phyloP scores from a whole-genome alignment of 805 yeast species.

The Candida ortonii region DNA sequence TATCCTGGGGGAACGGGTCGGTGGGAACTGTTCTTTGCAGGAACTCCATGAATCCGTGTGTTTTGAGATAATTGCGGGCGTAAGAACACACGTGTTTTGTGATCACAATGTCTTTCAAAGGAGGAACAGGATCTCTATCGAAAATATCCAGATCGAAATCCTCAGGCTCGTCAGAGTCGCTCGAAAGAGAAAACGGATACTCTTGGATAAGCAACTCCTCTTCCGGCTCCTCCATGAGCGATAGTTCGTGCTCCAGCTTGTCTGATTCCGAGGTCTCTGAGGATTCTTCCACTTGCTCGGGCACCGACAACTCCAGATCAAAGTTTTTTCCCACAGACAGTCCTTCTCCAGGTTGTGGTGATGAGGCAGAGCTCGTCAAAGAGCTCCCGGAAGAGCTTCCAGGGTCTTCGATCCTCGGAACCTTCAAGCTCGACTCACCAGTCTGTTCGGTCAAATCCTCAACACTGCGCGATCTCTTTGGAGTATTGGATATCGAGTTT shows the following conservation, averaged over 20 bases:
- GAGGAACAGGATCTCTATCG: slow-evolving; percentile 19
- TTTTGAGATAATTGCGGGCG: slow-evolving; percentile 54
- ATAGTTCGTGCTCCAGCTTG: slow-evolving; percentile 1
- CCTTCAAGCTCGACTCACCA: slow-evolving; percentile 1
- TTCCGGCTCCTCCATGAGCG: slow-evolving; percentile 1
- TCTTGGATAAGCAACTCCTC: slow-evolving; percentile 9
- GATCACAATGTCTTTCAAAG: slow-evolving; percentile 22
- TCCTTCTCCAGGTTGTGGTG: slow-evolving; percentile 8
- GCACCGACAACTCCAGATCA: slow-evolving; percentile 5
- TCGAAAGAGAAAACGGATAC: slow-evolving; percentile 4
- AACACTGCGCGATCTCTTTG: slow-evolving; percentile 12
- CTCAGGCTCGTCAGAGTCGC: slow-evolving; percentile 6
- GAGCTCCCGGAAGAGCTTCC: background rate
- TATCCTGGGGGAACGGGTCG: slow-evolving; percentile 55
- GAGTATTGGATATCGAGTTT: slow-evolving; percentile 5
- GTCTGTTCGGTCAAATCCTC: slow-evolving; percentile 5
- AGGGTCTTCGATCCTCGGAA: slow-evolving; percentile 4
- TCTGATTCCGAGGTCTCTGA: slow-evolving; percentile 1
- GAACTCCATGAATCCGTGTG: slow-evolving; percentile 60
- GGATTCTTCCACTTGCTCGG: slow-evolving; percentile 4
- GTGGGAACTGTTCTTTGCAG: slow-evolving; percentile 51
- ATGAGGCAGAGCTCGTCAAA: background rate
- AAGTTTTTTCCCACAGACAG: slow-evolving; percentile 12
- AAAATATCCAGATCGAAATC: slow-evolving; percentile 11
- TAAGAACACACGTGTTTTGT: slow-evolving; percentile 43